Evolutionary conservation across 2,329 filamentous ascomycete species (phyloP).

Genomic region (Exophiala bonariae): DNA sequence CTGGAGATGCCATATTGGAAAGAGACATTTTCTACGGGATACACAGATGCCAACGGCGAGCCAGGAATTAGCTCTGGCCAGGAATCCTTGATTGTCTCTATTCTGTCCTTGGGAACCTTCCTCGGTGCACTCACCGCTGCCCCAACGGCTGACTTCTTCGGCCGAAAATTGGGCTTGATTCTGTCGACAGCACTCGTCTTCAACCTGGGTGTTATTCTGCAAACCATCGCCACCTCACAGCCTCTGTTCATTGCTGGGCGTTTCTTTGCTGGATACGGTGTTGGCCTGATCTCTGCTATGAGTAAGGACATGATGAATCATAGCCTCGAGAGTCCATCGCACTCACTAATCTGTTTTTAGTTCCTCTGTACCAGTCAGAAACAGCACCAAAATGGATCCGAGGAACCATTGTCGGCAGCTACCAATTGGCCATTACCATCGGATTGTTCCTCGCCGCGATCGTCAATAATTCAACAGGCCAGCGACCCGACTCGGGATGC

Average conservation of each 20-base stretch:
- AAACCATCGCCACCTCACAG: slow-evolving; percentile 58
- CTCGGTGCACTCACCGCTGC: slow-evolving; percentile 70
- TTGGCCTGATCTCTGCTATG: slow-evolving; percentile 85
- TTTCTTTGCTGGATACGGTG: slow-evolving; percentile 78
- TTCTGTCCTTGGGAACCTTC: slow-evolving; percentile 77
- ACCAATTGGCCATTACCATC: slow-evolving; percentile 48
- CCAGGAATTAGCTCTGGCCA: not conserved
- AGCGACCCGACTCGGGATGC: slow-evolving; percentile 29
- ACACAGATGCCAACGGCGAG: not conserved
- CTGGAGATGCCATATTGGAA: slow-evolving; percentile 4
- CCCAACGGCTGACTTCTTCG: slow-evolving; percentile 67
- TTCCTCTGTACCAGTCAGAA: slow-evolving; percentile 49
- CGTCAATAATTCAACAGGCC: slow-evolving; percentile 39
- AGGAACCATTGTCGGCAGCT: slow-evolving; percentile 44
- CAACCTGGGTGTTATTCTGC: slow-evolving; percentile 65
- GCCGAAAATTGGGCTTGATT: slow-evolving; percentile 69
- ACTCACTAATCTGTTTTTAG: slow-evolving; percentile 14
- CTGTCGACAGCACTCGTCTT: slow-evolving; percentile 63
- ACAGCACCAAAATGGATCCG: slow-evolving; percentile 45
- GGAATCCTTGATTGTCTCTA: slow-evolving; percentile 57
- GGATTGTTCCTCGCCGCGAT: slow-evolving; percentile 48
- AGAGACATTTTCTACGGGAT: slow-evolving; percentile 2
- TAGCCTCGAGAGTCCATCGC: not conserved
- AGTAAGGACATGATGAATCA: not conserved
- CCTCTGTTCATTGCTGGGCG: slow-evolving; percentile 80